Evolutionary conservation across 2,329 filamentous ascomycete species (phyloP), one percentile per base, ranked within the genome.

Genomic region (Venturia asperata): DNA sequence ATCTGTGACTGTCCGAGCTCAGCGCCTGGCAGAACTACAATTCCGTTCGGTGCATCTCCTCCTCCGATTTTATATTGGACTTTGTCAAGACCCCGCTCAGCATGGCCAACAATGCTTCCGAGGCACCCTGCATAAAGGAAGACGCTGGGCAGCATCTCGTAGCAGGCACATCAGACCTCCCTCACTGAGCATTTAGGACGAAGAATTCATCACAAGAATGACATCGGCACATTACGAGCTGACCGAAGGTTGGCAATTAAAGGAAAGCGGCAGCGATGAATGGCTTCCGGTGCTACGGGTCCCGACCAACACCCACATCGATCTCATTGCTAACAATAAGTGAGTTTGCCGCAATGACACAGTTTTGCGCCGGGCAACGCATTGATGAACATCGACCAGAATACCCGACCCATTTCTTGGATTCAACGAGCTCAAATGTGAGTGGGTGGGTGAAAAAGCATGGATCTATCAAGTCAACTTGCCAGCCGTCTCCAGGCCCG

Each of bases 391-490:
- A 37, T 58, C 34, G 61, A 47, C 30, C 69, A 81, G 79, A 66
- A 81, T 81, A 47, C 77, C 77, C 15, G 79, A 82, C 69, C 79
- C 80, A 0, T 81, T 81, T 69, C 71, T 80, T 5, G 80, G 77
- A 49, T 80, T 80, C 74, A 82, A 81, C 67, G 80, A 81, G 70
- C 72, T 80, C 64, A 72, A 78, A 62, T 77, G 77, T 61, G 76
- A 81, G 71, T 81, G 80, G 80, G 78, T 81, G 19, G 78, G 75
- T 24, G 78, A 81, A 67, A 75, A 77, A 68, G 70, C 74, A 5
- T 82, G 80, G 80, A 77, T 74, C 13, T 82, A 82, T 72, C 76
- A 71, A 68, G 73, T 77, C 64, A 72, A 70, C n/a, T 70, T 81
- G 11, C 78, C 77, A 10, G 60, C 70, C 1, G 65, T 76, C 19